phyloP scores from a whole-genome alignment of 2,329 filamentous ascomycete species.

The Lasiodiplodia sp. region DNA sequence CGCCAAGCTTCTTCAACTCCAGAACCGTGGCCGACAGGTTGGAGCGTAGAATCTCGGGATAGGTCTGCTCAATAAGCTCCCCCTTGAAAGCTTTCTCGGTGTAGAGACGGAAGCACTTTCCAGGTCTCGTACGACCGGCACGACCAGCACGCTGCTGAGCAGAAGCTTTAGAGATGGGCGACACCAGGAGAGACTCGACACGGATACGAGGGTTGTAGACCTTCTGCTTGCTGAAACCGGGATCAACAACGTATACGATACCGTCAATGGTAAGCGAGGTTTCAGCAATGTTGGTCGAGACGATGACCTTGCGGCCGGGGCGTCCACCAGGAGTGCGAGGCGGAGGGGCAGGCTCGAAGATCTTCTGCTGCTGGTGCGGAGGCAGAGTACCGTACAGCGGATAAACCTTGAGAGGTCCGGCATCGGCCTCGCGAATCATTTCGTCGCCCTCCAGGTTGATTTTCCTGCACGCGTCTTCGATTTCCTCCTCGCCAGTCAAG shows the following conservation, averaged over 20 bases:
- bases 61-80: conserved; percentile 95
- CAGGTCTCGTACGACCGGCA: conserved; percentile 97
- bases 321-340: conserved; percentile 76
- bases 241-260: conserved; percentile 99
- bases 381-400: conserved; percentile 94
- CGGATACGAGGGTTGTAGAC: conserved; percentile 97
- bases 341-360: conserved; percentile 87
- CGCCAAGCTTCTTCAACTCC: conserved; percentile 95
- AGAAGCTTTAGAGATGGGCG: conserved; percentile 96
- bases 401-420: conserved; percentile 88
- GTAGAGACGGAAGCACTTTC: conserved; percentile 97
- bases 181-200: conserved; percentile 96
- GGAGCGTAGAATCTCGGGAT: conserved; percentile 93
- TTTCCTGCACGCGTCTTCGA: conserved; percentile 94
- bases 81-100: conserved; percentile 97
- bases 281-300: conserved; percentile 98
- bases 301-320: conserved; percentile 91
- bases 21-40: conserved; percentile 95
- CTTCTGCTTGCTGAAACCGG: conserved; percentile 99
- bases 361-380: conserved; percentile 90
- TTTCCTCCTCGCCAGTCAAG: conserved; percentile 97
- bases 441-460: conserved; percentile 91
- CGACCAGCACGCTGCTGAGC: conserved; percentile 97
- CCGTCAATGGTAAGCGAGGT: conserved; percentile 97
- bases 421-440: conserved; percentile 87